A percentile compares a stretch with the other conserved stretches of the same genome.
Conservation (phyloP, 2,329 filamentous ascomycete species). For the Xylariaceae sp. region DNA sequence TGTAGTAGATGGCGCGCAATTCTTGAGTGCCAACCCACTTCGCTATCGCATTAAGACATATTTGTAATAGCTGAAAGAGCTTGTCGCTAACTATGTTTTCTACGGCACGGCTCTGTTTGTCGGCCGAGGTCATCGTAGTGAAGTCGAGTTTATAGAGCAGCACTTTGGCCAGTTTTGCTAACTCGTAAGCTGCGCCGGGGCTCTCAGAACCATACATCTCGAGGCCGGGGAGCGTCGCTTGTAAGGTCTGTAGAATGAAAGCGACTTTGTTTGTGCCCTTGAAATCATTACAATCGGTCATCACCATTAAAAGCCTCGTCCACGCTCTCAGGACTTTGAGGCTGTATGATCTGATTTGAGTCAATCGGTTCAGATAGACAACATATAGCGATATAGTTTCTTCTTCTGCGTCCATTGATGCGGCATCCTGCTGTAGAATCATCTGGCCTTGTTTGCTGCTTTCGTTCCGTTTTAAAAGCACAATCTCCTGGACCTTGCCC, state of each 20-base stretch:
- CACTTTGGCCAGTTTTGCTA: slow-evolving; percentile 77
- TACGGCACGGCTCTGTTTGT: slow-evolving; percentile 53
- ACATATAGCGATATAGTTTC: slow-evolving; percentile 65
- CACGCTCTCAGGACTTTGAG: slow-evolving; percentile 78
- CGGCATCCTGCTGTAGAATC: slow-evolving; percentile 55
- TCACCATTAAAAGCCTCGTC: slow-evolving; percentile 82
- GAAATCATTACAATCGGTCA: slow-evolving; percentile 82
- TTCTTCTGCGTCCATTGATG: slow-evolving; percentile 63
- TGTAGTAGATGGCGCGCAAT: slow-evolving; percentile 85
- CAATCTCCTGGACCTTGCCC: slow-evolving; percentile 73
- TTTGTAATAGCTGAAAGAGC: slow-evolving; percentile 88
- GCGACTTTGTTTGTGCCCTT: slow-evolving; percentile 72
- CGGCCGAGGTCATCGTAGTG: slow-evolving; percentile 45
- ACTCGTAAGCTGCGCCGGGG: slow-evolving; percentile 71
- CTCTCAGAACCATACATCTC: slow-evolving; percentile 76
- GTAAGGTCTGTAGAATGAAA: slow-evolving; percentile 84
- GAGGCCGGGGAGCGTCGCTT: slow-evolving; percentile 85
- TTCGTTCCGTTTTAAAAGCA: slow-evolving; percentile 72
- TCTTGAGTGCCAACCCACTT: slow-evolving; percentile 72
- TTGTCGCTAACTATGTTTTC: slow-evolving; percentile 85
- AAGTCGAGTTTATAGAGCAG: slow-evolving; percentile 75
- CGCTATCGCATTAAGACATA: slow-evolving; percentile 79
- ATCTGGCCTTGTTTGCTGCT: slow-evolving; percentile 56
- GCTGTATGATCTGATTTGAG: slow-evolving; percentile 61
- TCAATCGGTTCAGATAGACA: slow-evolving; percentile 66